A percentile compares a stretch with the other conserved stretches of the same genome.
Conservation (phyloP, 73 alveolate genomes). For the Tetrahymena thermophila region DNA sequence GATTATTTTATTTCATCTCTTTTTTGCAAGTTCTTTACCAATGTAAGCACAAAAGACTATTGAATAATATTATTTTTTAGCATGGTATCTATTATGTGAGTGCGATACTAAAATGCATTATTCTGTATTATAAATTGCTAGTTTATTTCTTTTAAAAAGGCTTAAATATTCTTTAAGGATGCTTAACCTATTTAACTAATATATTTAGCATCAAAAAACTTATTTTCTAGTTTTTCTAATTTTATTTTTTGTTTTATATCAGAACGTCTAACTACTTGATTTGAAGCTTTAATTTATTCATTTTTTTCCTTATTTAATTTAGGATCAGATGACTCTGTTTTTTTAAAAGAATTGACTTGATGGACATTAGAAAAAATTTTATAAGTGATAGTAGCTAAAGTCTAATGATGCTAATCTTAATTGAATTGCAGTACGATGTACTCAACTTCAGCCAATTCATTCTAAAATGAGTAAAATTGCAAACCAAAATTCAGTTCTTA, state of each 20-base stretch:
- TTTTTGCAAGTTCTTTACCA: not conserved
- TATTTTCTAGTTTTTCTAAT: not conserved
- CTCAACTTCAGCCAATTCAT: not conserved
- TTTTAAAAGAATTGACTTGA: not conserved
- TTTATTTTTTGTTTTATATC: not conserved
- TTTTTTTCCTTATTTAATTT: too few species aligned
- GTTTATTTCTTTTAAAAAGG: not conserved
- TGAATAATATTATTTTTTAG: too few species aligned
- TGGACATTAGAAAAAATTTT: not conserved
- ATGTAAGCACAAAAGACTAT: not conserved
- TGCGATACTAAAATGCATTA: not conserved
- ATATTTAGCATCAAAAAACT: not conserved
- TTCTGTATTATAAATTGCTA: not conserved
- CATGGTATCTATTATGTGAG: not conserved
- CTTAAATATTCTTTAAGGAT: not conserved
- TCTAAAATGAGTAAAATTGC: not conserved
- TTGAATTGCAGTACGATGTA: not conserved
- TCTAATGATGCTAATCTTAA: not conserved
- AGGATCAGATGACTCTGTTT: not conserved
- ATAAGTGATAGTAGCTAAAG: not conserved
- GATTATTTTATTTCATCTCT: not conserved
- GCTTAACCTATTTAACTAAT: not conserved
- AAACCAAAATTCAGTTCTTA: not conserved
- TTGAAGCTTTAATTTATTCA: too few species aligned
- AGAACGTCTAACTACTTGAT: not conserved